A percentile compares a stretch with the other conserved stretches of the same genome.
Evolutionary conservation across 1,284 basidiomycete species (phyloP).

Genomic region (Tylopilus sp.): DNA sequence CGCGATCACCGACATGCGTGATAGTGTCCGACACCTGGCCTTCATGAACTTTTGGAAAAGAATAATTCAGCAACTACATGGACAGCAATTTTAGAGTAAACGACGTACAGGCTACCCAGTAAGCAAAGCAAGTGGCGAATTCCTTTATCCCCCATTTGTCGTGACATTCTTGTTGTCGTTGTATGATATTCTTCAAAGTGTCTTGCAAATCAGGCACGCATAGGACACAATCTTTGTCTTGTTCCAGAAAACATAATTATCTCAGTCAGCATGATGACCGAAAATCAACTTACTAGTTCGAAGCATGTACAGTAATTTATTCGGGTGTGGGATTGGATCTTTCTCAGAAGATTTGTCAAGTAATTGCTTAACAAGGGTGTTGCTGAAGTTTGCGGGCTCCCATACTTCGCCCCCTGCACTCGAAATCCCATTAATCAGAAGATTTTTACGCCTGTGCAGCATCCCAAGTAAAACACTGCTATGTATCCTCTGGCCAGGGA

Average conservation of each 20-base stretch:
- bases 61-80: background rate
- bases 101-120: background rate
- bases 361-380: background rate
- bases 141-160: background rate
- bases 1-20: background rate
- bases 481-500: background rate
- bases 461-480: background rate
- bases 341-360: background rate
- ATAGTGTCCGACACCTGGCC: background rate
- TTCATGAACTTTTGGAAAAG: background rate
- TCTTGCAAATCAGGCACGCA: background rate
- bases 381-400: background rate
- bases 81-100: background rate
- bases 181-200: background rate
- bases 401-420: background rate
- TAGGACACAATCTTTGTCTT: background rate
- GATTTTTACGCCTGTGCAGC: background rate
- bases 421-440: background rate
- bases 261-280: fast-evolving
- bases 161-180: background rate
- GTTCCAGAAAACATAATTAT: background rate
- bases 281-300: background rate
- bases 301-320: background rate
- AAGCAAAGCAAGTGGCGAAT: background rate
- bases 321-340: background rate